Base-by-base conservation (phyloP, 2,329 filamentous ascomycete species). In the Rhynchosporium secalis region DNA sequence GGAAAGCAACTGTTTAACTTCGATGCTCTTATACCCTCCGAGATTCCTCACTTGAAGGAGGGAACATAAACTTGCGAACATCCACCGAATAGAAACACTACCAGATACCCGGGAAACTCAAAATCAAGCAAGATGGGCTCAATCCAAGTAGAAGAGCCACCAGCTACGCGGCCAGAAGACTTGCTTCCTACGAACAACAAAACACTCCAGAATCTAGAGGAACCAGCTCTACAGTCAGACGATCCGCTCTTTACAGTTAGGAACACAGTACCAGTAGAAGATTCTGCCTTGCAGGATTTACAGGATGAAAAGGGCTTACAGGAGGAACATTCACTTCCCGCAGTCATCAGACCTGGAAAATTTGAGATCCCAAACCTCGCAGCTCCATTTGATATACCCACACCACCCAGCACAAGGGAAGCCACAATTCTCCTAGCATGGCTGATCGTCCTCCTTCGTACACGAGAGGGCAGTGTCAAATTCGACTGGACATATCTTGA, bases 371-470 rank as follows among this genome's bases (percentile, higher is more conserved):
- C 31, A 4, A 15, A 41, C 8, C 29, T 58, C 31, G 41, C 43
- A 40, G 29, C 56, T 33, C 15, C 56, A 41, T 12, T 3, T 36
- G 36, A 15, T 2, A 6, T 26, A 33, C 2, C 29, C 13, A 72
- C 70, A 10, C 67, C 68, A 15, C 78, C 76, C 7, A 71, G 73
- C 36, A 72, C 77, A 69, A 76, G 66, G 61, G 75, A 79, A n/a
- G 77, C 78, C 20, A 58, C 77, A 15, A 20, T 80, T 12, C 73
- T 80, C 10, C 49, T 77, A 41, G 74, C 79, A 46, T 81, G 79
- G 79, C 73, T 80, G 13, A 71, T 80, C 12, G 75, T 78, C 6
- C 75, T 81, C 7, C 61, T 79, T 60, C 74, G 78, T 10, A 78
- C 75, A 1, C 72, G 72, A 9, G 79, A 81, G 65, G 76, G 76